Percentiles rank a stretch among this genome's conserved stretches.
phyloP scores from a whole-genome alignment of 2,329 filamentous ascomycete species.

The Nemania sp. region DNA sequence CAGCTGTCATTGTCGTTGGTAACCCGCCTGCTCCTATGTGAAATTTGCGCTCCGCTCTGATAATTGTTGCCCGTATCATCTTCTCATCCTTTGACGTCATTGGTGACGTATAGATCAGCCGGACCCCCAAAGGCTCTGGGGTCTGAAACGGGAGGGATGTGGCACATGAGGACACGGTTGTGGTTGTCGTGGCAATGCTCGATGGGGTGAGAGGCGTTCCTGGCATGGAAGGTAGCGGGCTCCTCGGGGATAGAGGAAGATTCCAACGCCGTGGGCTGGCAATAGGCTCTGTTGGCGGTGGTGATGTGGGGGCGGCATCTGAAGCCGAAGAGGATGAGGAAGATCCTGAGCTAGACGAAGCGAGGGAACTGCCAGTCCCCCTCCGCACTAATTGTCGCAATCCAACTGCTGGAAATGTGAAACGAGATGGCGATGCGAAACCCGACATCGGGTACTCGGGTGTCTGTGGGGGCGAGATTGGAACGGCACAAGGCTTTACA shows the following conservation, averaged over 20 bases:
- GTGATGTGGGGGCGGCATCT: constrained; percentile 27
- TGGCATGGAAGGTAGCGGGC: constrained; percentile 53
- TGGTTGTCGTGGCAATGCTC: constrained; percentile 43
- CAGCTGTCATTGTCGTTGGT: constrained; percentile 47
- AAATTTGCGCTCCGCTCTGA: constrained; percentile 57
- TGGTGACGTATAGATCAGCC: constrained; percentile 52
- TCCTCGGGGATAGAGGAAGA: constrained; percentile 43
- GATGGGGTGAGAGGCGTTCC: constrained; percentile 52
- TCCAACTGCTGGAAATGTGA: constrained; percentile 40
- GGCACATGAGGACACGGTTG: constrained; percentile 28
- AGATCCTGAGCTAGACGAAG: constrained; percentile 34
- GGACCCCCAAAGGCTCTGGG: constrained; percentile 48
- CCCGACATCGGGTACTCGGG: constrained; percentile 40
- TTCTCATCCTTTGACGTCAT: constrained; percentile 53
- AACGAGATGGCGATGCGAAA: constrained; percentile 37
- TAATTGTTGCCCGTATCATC: constrained; percentile 51
- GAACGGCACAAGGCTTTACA: constrained; percentile 40
- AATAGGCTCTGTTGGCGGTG: constrained; percentile 25
- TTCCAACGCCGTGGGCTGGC: constrained; percentile 36
- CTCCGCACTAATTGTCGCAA: constrained; percentile 47
- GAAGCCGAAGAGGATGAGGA: constrained; percentile 18
- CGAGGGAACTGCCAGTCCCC: constrained; percentile 42
- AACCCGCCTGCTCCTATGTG: constrained; percentile 40
- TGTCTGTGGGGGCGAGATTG: constrained; percentile 36
- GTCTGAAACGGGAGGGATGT: constrained; percentile 20